These are phyloP conservation scores for Tilletia horrida DNA, from an alignment of 1,284 basidiomycete species.

Conservation along the genomic window DNA sequence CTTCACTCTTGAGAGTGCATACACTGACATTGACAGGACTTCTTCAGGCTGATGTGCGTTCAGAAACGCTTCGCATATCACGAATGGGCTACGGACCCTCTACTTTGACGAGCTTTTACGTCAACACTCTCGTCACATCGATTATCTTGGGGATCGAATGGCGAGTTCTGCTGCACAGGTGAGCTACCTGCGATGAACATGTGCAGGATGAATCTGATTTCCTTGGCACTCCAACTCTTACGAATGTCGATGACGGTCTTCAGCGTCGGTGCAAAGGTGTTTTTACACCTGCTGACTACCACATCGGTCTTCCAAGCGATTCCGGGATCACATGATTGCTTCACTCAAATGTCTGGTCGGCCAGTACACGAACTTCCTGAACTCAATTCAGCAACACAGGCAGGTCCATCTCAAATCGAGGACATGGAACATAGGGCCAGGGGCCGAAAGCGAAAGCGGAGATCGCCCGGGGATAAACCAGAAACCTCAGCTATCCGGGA, in stretches of 20 bases:
- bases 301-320: constrained; percentile 70
- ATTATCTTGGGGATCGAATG: constrained; percentile 66
- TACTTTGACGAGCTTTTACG: constrained; percentile 63
- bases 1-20: background rate
- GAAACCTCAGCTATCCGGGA: too few relatives aligned
- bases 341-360: constrained; percentile 72
- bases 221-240: too few relatives aligned
- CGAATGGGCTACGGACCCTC: constrained; percentile 23
- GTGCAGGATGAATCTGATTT: background rate
- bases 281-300: constrained; percentile 70
- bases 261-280: constrained; percentile 69
- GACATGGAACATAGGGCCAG: too few relatives aligned
- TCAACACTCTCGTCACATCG: constrained; percentile 71
- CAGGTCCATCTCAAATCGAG: too few relatives aligned
- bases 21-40: constrained; percentile 32
- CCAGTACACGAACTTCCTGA: constrained; percentile 62
- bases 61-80: constrained; percentile 18
- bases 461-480: too few relatives aligned
- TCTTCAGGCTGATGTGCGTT: background rate
- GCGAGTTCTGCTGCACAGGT: constrained; percentile 67
- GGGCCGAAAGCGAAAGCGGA: too few relatives aligned
- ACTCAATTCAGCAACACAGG: constrained; percentile 26
- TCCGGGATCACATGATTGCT: constrained; percentile 66
- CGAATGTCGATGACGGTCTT: constrained; percentile 16
- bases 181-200: constrained; percentile 24